Percentiles rank a stretch among this genome's conserved stretches.
phyloP scores from a whole-genome alignment of 2,329 filamentous ascomycete species.

The Penicillium sp. region DNA sequence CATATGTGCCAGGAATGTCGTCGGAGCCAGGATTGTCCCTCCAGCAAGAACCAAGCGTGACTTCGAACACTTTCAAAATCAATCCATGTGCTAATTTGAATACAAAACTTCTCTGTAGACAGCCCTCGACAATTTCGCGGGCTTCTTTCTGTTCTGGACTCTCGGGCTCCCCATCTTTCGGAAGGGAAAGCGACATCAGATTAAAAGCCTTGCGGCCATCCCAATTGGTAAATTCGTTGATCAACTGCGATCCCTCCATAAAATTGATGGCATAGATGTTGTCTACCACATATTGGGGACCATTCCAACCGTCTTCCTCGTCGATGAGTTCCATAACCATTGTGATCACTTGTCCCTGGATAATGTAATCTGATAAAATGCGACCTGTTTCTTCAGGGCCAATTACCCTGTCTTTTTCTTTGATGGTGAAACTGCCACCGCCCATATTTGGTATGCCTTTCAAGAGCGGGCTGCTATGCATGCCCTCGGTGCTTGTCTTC shows the following conservation, averaged over 20 bases:
- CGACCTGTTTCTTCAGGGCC: conserved; percentile 38
- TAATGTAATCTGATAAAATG: conserved; percentile 55
- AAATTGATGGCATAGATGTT: conserved; percentile 51
- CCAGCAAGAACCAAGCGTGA: conserved; percentile 54
- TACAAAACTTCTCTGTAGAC: conserved; percentile 49
- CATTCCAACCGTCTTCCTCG: conserved; percentile 50
- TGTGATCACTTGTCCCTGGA: conserved; percentile 52
- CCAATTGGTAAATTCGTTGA: conserved; percentile 53
- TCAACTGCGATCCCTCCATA: conserved; percentile 50
- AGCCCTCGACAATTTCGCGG: conserved; percentile 50
- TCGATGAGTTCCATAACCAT: conserved; percentile 53
- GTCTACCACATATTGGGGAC: conserved; percentile 48
- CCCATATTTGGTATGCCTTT: conserved; percentile 40
- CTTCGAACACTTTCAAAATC: conserved; percentile 47
- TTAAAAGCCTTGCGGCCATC: conserved; percentile 48
- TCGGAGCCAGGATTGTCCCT: conserved; percentile 49
- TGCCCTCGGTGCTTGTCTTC: conserved; percentile 48
- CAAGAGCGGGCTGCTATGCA: conserved; percentile 48
- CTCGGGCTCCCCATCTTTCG: conserved; percentile 37
- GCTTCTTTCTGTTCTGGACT: conserved; percentile 47
- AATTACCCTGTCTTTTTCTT: conserved; percentile 30
- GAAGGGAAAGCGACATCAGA: conserved; percentile 46
- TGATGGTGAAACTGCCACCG: conserved; percentile 18
- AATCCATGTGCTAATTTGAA: conserved; percentile 56
- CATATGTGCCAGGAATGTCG: conserved; percentile 50